Base-by-base conservation (phyloP, 371 early-diverging fungal genomes). In the Mortierella sp. region DNA sequence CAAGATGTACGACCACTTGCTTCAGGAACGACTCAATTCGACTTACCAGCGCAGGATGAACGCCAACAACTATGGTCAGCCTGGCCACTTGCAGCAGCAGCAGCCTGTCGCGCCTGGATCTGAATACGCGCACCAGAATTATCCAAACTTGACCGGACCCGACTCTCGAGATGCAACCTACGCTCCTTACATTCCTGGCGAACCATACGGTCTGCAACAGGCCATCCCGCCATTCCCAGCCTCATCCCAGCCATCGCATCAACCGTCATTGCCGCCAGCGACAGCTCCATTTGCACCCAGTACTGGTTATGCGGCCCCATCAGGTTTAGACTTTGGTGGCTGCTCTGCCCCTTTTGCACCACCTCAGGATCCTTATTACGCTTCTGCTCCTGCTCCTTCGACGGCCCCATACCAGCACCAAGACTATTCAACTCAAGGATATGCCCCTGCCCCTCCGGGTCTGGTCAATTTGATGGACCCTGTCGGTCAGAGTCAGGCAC, bases 1-100 rank as follows among this genome's bases (percentile, higher is more conserved):
- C 26, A 93, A 90, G 76, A 88, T 92, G 37, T 97, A 97, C 68
- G 97, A 97, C 79, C 91, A 89, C 63, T 76, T 97, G 61, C 83
- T 96, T 48, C 93, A 95, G 67, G 91, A 95, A 75, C 90, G 93
- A 39, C 85, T 95, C 37, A 81, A 88, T 2, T 71, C 72, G 22
- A 70, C 87, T 9, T 85, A 87, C 40, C 70, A 79, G 40, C 83
- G 76, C 39, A 73, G 86, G 37, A 70, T 83, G 64, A 73, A 64
- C 37, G 48, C 71, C 37, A 75, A 63, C 53, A 69, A 34, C 40
- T 77, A 81, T 40, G 74, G 68, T 6, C 53, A 66, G 26, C 69
- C 70, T 43, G 74, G 77, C 11, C 45, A 61, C 37, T 34, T 58
- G 4, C 78, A 69, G 43, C 64, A 63, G 47, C 76, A 79, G 50